These are phyloP conservation scores for Hypomontagnella monticulosa DNA, from an alignment of 495 filamentous ascomycete genomes.

Conservation along the genomic window DNA sequence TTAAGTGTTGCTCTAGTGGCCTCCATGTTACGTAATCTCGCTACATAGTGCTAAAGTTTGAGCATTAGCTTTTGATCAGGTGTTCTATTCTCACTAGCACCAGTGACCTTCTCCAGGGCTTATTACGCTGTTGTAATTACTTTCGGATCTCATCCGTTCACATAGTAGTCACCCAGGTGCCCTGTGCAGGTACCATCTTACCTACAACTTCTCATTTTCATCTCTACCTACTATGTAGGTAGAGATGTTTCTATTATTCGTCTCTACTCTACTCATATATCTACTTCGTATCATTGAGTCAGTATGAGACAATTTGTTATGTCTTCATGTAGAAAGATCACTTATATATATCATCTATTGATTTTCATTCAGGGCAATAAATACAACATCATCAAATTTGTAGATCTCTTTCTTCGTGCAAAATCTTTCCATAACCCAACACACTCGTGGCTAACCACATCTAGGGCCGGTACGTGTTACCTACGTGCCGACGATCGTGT, in stretches of 20 bases:
- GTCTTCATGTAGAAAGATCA: no score
- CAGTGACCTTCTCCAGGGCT: no score
- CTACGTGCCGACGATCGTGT: slow-evolving; percentile 14
- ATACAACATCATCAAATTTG: not conserved
- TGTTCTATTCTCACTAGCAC: not conserved
- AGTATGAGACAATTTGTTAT: no score
- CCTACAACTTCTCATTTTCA: not conserved
- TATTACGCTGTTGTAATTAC: no score
- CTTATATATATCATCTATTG: no score
- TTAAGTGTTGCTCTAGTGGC: not conserved
- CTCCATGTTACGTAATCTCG: slow-evolving; percentile 10
- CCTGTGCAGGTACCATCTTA: no score
- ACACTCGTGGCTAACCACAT: not conserved
- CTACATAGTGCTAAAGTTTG: not conserved
- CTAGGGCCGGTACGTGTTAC: slow-evolving; percentile 14
- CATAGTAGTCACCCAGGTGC: no score
- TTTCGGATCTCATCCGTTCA: slow-evolving; percentile 8
- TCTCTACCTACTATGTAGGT: no score
- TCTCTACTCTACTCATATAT: no score
- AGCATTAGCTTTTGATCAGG: not conserved
- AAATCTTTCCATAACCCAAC: slow-evolving; percentile 1
- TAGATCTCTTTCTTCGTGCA: not conserved
- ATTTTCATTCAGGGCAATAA: no score
- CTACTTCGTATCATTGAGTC: no score
- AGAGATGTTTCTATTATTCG: no score